Conservation (phyloP, 2,329 filamentous ascomycete species). For the Aspergillus thermomutatus region DNA sequence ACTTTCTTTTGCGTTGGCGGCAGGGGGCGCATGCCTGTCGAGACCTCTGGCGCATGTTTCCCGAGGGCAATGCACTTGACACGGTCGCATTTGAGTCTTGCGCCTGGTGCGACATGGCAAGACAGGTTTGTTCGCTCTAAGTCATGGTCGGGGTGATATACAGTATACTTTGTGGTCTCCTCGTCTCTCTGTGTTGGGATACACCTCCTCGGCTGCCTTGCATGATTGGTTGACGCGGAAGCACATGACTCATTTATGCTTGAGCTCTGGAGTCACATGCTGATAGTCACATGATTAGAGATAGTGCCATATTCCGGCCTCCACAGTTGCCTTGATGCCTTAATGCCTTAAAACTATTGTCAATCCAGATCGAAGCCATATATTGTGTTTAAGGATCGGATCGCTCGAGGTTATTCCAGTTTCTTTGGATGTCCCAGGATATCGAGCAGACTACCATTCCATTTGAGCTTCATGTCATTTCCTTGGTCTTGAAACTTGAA, state of each 20-base stretch:
- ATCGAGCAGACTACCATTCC: too few species aligned
- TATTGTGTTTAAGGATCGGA: too few species aligned
- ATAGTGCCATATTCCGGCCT: too few species aligned
- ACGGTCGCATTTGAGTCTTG: neutral
- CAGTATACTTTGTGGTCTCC: neutral
- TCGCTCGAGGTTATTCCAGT: neutral
- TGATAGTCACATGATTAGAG: too few species aligned
- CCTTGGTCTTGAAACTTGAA: too few species aligned
- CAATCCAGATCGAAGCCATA: neutral
- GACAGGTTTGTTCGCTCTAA: neutral
- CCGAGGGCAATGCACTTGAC: slow-evolving; percentile 5
- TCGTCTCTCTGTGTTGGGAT: neutral
- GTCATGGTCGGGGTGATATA: neutral
- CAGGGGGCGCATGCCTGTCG: slow-evolving; percentile 27
- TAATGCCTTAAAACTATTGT: too few species aligned
- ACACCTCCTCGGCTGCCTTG: neutral
- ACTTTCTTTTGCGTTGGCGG: slow-evolving; percentile 29
- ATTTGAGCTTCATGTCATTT: too few species aligned
- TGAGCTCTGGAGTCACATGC: too few species aligned
- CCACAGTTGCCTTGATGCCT: too few species aligned
- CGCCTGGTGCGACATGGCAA: neutral
- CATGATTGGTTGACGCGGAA: too few species aligned
- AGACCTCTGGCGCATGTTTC: slow-evolving; percentile 19
- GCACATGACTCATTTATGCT: neutral
- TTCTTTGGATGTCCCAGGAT: too few species aligned